phyloP scores from a whole-genome alignment of 2,329 filamentous ascomycete species.

The Penicillium sp. region DNA sequence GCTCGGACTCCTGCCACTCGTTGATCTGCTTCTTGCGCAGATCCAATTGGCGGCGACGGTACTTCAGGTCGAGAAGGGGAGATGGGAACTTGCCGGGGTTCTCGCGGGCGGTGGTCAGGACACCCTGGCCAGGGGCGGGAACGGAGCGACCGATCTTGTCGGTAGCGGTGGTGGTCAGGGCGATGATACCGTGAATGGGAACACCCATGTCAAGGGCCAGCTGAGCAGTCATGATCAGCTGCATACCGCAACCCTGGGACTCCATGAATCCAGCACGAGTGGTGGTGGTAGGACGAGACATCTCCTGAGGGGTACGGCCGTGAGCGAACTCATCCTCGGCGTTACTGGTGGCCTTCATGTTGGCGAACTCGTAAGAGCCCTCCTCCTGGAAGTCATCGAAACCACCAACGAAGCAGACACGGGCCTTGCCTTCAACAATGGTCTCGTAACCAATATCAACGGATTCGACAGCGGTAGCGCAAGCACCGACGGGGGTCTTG shows the following conservation, averaged over 20 bases:
- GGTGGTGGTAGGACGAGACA: constrained; percentile 96
- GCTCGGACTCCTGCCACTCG: constrained; percentile 93
- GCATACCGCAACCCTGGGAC: constrained; percentile 96
- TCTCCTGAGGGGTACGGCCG: constrained; percentile 91
- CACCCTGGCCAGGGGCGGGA: constrained; percentile 93
- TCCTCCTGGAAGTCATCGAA: constrained; percentile 99
- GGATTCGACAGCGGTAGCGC: constrained; percentile 95
- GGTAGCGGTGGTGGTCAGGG: constrained; percentile 90
- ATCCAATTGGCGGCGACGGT: constrained; percentile 92
- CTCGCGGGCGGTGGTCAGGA: constrained; percentile 92
- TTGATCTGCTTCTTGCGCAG: constrained; percentile 92
- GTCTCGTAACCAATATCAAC: constrained; percentile 98
- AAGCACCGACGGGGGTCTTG: constrained; percentile 97
- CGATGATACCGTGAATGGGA: constrained; percentile 92
- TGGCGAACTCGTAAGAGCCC: constrained; percentile 98
- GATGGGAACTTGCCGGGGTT: constrained; percentile 89
- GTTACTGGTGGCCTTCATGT: constrained; percentile 99
- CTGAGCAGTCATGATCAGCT: constrained; percentile 96
- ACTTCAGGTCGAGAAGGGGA: constrained; percentile 94
- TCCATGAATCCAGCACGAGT: constrained; percentile 99
- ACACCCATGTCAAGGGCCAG: constrained; percentile 98
- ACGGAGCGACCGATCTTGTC: constrained; percentile 99
- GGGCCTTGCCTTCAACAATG: constrained; percentile 96
- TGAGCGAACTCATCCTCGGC: constrained; percentile 95
- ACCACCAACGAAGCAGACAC: constrained; percentile 94